Evolutionary conservation across 495 filamentous ascomycete genomes (phyloP).

Genomic region (Xylaria palmicola): DNA sequence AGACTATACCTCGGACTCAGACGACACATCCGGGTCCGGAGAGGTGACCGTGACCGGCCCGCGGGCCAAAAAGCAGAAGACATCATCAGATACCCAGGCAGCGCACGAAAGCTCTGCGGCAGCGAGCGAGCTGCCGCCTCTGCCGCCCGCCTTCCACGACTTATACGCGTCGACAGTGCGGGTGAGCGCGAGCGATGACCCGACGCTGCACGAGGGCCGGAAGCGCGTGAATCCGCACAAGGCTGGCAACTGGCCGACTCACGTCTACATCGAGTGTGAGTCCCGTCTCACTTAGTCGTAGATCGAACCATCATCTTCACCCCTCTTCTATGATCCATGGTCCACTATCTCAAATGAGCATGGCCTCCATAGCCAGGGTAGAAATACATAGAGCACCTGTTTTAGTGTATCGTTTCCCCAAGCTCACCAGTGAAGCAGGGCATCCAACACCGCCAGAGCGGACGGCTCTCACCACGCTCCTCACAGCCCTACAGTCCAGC

Average conservation of each 20-base stretch:
- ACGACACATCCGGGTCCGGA: conserved; percentile 43
- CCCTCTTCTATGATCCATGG: no score
- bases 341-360: no score
- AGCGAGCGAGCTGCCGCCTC: conserved; percentile 61
- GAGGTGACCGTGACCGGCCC: neutral
- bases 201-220: conserved; percentile 78
- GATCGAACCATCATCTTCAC: no score
- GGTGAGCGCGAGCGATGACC: conserved; percentile 75
- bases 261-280: conserved; percentile 92
- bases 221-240: conserved; percentile 80
- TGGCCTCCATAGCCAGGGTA: no score
- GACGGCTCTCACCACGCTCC: conserved; percentile 50
- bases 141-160: conserved; percentile 81
- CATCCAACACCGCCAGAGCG: conserved; percentile 62
- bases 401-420: neutral
- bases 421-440: conserved; percentile 58
- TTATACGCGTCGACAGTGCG: conserved; percentile 81
- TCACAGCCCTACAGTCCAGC: conserved; percentile 37
- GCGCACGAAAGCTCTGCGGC: neutral
- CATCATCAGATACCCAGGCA: conserved; percentile 20
- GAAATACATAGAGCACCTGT: neutral
- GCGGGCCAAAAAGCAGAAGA: conserved; percentile 27
- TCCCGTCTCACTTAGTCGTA: conserved; percentile 9
- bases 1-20: conserved; percentile 65
- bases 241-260: conserved; percentile 87